Base-by-base conservation (phyloP, 1,139 yeast species). In the Suhomyces atakaporum region DNA sequence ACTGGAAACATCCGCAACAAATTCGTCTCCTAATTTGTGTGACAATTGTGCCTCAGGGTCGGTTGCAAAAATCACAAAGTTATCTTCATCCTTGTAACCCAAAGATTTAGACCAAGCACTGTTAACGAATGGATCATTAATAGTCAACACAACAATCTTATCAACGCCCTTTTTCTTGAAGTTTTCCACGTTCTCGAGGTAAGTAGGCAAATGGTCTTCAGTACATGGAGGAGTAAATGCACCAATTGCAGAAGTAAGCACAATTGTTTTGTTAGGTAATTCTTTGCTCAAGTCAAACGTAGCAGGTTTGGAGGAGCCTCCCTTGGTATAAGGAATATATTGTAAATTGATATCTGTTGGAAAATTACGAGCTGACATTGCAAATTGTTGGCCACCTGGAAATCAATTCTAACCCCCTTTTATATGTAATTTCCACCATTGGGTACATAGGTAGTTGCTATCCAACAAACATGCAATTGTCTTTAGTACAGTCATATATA, bases 151-250 rank as follows among this genome's bases (percentile, higher is more conserved):
- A 40, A 87, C 69, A 36, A 89, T 69, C 53, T 77, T 78, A 57
- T 81, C 86, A 27, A 84, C 85, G 16, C 89, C 87, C 62, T 82
- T 83, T 35, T 69, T 65, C 62, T 77, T 73, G 49, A 84, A 71
- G 39, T 80, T 75, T 8, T 58, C 58, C 36, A 75, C 53, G 37
- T 76, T 66, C 36, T 67, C 60, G 43, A 88, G 64, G 63, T 72
- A 86, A 12, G 81, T 86, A 18, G 96, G 96, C 47, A 88, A 78
- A 62, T 89, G 96, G 49, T 74, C 69, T 46, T 79, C 85, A 24
- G 92, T 79, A 66, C 96, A 88, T 5, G 95, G 81, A 47, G 95
- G 95, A 25, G 96, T 85, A 73, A 87, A 88, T 3, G 49, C 44
- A 7, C 50, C 53, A 12, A 43, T 38, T 6, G 47, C 44, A 11